Percentiles rank a stretch among this genome's conserved stretches.
Evolutionary conservation across 2,329 filamentous ascomycete genomes (phyloP).

Genomic region (Talaromyces sp.): DNA sequence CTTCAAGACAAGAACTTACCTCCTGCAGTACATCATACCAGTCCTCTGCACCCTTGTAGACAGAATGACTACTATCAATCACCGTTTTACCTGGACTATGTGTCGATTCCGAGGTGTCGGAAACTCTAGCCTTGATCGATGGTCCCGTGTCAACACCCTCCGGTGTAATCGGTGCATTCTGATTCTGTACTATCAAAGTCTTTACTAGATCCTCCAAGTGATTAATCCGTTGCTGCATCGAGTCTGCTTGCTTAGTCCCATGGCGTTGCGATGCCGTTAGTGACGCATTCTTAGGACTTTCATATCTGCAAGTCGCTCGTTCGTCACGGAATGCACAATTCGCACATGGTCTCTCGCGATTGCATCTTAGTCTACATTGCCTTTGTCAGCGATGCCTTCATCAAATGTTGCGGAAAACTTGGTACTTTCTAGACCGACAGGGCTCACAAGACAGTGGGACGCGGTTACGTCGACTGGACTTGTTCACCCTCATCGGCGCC

Average conservation of each 20-base stretch:
- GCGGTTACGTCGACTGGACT: slow-evolving; percentile 38
- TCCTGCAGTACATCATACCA: slow-evolving; percentile 19
- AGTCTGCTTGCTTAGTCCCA: slow-evolving; percentile 51
- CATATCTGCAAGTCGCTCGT: slow-evolving; percentile 63
- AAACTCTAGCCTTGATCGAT: background rate
- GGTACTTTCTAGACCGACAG: slow-evolving; percentile 85
- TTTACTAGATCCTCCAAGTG: slow-evolving; percentile 86
- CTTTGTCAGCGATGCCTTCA: slow-evolving; percentile 19
- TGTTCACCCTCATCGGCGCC: background rate
- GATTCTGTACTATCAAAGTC: slow-evolving; percentile 63
- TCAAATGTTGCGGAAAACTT: slow-evolving; percentile 11
- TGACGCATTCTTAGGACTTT: slow-evolving; percentile 55
- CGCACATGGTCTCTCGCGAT: slow-evolving; percentile 83
- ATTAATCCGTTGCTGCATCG: slow-evolving; percentile 98
- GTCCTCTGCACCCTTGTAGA: slow-evolving; percentile 18
- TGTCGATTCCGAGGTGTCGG: slow-evolving; percentile 5
- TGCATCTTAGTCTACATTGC: slow-evolving; percentile 73
- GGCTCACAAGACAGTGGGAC: slow-evolving; percentile 88
- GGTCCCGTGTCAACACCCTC: background rate
- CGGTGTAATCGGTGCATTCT: background rate
- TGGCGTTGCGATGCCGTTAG: slow-evolving; percentile 46
- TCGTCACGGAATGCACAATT: slow-evolving; percentile 93
- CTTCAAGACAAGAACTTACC: background rate
- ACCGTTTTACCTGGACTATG: slow-evolving; percentile 9
- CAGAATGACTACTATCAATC: slow-evolving; percentile 16